Evolutionary conservation across 2,329 filamentous ascomycete genomes (phyloP), one percentile per base, ranked within the genome.

Genomic region (Neobulgaria alba): DNA sequence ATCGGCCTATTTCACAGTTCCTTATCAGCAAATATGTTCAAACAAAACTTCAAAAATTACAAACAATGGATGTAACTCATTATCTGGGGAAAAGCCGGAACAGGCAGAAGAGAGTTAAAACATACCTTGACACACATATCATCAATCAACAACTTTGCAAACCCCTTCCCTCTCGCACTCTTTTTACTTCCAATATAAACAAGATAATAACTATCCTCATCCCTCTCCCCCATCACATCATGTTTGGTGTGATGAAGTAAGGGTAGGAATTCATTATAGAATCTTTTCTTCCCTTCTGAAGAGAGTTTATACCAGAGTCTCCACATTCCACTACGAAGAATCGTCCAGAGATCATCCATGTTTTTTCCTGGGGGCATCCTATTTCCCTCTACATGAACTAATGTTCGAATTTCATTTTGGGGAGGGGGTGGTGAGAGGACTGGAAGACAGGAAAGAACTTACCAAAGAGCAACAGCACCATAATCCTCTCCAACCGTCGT

Each of bases 121-220:
- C 67, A 47, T 62, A 80, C 79, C 67, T 71, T 69, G 33, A 62
- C 64, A 38, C 80, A 78, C 63, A 87, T 79, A 57, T 85, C 69
- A 59, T 79, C 71, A 49, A 92, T 76, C 47, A 89, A 69, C 63
- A 77, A 80, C 51, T 71, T 71, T 12, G 78, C 83, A 60, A 85
- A 85, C 9, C 86, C 85, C 52, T 79, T 79, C 35, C 84, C 77
- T 46, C 82, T 75, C 3, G 79, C 77, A 46, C 68, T 70, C 23
- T 82, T 77, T 60, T 79, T 82, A 37, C 83, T 88, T 47, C 85
- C 86, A 46, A 93, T 69, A 62, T 90, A 92, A 35, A 88, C 83
- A 40, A 93, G 77, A 61, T 92, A 92, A 72, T 85, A 92, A 57
- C 75, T 79, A 46, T 82, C 69, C 51, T 68, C 61, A 57, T 86